Conservation (phyloP, 768 basidiomycete species). For the Asterophora parasitica region DNA sequence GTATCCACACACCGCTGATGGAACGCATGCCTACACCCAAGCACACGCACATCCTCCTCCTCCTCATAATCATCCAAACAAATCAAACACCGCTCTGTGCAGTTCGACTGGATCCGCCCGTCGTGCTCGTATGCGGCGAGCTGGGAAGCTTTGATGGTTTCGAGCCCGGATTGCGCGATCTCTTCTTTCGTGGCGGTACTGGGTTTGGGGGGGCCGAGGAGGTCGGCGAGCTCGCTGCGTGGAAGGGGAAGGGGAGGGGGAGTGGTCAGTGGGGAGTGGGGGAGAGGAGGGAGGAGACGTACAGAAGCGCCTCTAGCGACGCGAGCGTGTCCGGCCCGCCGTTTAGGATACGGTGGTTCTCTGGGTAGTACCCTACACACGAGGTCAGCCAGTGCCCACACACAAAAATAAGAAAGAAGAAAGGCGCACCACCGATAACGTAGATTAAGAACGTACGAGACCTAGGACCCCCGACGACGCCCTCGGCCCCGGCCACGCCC, state of each 20-base stretch:
- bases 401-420: too few species aligned
- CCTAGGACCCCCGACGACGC: too few species aligned
- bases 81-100: constrained; percentile 77
- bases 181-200: constrained; percentile 80
- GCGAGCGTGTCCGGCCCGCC: constrained; percentile 66
- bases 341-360: constrained; percentile 84
- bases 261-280: too few species aligned
- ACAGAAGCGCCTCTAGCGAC: constrained; percentile 78
- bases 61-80: constrained; percentile 83
- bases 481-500: too few species aligned
- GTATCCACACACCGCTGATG: constrained; percentile 84
- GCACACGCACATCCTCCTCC: constrained; percentile 75
- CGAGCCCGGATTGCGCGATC: constrained; percentile 78
- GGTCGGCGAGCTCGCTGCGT: constrained; percentile 79
- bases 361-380: constrained; percentile 82
- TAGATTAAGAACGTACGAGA: constrained; percentile 85
- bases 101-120: constrained; percentile 70
- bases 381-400: constrained; percentile 1
- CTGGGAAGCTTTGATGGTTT: constrained; percentile 59
- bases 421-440: constrained; percentile 59
- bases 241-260: too few species aligned
- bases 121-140: constrained; percentile 52
- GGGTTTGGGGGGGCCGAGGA: constrained; percentile 78
- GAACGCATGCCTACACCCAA: constrained; percentile 86
- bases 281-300: constrained; percentile 22